Evolutionary conservation across 495 filamentous ascomycete species (phyloP).

Genomic region (Podospora comata): DNA sequence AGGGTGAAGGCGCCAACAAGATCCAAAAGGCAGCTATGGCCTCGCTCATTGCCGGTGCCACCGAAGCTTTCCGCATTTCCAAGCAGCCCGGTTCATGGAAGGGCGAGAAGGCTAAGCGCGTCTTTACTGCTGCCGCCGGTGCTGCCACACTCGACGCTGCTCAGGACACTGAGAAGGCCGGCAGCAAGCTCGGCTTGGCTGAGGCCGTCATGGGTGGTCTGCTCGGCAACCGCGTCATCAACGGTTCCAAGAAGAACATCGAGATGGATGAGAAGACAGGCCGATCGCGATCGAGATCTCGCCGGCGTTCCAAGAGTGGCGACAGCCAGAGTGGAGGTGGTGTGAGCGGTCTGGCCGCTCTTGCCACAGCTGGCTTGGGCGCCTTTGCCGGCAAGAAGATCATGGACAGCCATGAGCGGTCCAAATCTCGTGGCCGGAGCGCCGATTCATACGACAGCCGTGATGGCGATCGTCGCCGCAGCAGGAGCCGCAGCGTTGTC

Average conservation of each 20-base stretch:
- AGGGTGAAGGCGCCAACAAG: conserved; percentile 55
- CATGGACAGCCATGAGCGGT: conserved; percentile 64
- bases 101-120: conserved; percentile 79
- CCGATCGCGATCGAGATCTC: conserved; percentile 50
- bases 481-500: conserved; percentile 51
- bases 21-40: conserved; percentile 84
- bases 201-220: conserved; percentile 85
- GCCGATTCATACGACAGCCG: conserved; percentile 53
- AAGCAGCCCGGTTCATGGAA: conserved; percentile 82
- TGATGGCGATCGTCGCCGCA: conserved; percentile 38
- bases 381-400: conserved; percentile 79
- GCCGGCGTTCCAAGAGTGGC: conserved; percentile 45
- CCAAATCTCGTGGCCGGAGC: conserved; percentile 49
- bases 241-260: conserved; percentile 65
- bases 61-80: conserved; percentile 81
- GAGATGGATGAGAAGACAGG: conserved; percentile 52
- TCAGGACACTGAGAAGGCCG: conserved; percentile 63
- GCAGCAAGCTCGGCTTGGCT: conserved; percentile 60
- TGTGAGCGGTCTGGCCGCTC: conserved; percentile 55
- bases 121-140: conserved; percentile 80
- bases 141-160: conserved; percentile 81
- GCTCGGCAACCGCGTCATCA: conserved; percentile 73
- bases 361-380: conserved; percentile 71
- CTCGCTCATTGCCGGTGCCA: conserved; percentile 78
- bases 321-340: conserved; percentile 43